Percentiles rank a stretch among this genome's conserved stretches.
Evolutionary conservation across 305 asterid species (phyloP).

Genomic region (Solanum aculeatissimum): DNA sequence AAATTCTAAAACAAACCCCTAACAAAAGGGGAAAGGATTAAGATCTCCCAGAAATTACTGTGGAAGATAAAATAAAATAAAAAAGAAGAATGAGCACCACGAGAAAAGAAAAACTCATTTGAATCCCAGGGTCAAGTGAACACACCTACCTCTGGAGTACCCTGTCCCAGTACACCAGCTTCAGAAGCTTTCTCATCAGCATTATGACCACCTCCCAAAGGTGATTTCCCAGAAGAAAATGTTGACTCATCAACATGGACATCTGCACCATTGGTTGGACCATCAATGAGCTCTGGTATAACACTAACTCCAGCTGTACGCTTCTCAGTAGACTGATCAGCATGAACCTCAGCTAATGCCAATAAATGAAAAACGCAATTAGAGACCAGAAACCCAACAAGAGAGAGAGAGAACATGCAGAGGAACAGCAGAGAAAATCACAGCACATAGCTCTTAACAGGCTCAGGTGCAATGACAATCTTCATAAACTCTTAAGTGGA

Average conservation of each 20-base stretch:
- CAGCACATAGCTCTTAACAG: neutral
- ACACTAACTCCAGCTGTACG: slow-evolving; percentile 24
- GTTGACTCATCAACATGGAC: slow-evolving; percentile 40
- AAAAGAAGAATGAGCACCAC: neutral
- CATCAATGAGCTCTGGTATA: slow-evolving; percentile 18
- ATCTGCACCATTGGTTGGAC: slow-evolving; percentile 40
- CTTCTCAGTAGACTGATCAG: slow-evolving; percentile 21
- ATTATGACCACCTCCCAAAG: slow-evolving; percentile 48
- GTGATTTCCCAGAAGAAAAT: slow-evolving; percentile 74
- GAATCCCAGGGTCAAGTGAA: neutral
- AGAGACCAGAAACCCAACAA: neutral
- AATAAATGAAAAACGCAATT: neutral
- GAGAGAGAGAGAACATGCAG: neutral
- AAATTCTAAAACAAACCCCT: neutral
- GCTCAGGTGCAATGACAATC: neutral
- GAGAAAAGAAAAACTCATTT: neutral
- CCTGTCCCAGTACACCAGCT: slow-evolving; percentile 81
- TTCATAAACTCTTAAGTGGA: slow-evolving; percentile 8
- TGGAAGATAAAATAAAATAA: neutral
- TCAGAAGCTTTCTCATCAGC: slow-evolving; percentile 37
- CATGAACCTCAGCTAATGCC: slow-evolving; percentile 24
- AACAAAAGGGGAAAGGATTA: neutral
- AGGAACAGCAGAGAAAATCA: neutral
- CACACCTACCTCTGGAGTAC: slow-evolving; percentile 71
- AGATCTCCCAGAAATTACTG: neutral